These are phyloP conservation scores for Ogataea corticis DNA, from an alignment of 805 yeast species.

Conservation along the genomic window DNA sequence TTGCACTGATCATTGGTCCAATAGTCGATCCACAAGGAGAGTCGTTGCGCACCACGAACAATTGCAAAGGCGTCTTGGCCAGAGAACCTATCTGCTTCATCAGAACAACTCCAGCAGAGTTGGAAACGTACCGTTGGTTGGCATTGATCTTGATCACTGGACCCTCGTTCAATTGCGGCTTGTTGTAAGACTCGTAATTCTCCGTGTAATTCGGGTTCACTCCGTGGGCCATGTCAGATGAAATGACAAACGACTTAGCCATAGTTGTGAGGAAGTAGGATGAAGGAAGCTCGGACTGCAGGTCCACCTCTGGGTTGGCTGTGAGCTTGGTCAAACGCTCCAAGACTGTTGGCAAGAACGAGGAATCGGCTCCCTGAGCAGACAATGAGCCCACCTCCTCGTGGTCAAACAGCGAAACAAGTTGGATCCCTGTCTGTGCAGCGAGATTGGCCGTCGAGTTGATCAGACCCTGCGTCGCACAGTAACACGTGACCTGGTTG, in stretches of 20 bases:
- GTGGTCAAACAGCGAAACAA: conserved; percentile 88
- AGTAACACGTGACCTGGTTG: conserved; percentile 83
- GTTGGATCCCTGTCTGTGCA: conserved; percentile 58
- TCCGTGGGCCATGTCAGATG: conserved; percentile 97
- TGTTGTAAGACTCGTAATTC: conserved; percentile 74
- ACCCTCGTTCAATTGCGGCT: conserved; percentile 81
- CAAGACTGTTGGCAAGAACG: conserved; percentile 78
- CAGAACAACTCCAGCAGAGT: conserved; percentile 83
- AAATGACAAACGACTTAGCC: conserved; percentile 80
- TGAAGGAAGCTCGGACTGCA: conserved; percentile 29
- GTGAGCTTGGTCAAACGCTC: conserved; percentile 60
- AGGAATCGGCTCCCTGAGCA: conserved; percentile 96
- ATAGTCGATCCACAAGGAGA: conserved; percentile 96
- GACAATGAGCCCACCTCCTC: conserved; percentile 94
- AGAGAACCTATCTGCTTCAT: conserved; percentile 68
- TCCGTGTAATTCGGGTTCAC: conserved; percentile 88
- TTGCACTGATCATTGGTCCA: conserved; percentile 90
- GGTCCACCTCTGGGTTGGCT: conserved; percentile 40
- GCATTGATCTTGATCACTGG: conserved; percentile 94
- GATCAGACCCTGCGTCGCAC: conserved; percentile 72
- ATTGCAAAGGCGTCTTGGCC: conserved; percentile 78
- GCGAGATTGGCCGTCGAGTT: conserved; percentile 40
- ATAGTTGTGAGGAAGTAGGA: conserved; percentile 53
- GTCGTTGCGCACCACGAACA: conserved; percentile 91
- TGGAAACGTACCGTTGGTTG: conserved; percentile 93